Percentiles rank a stretch among this genome's conserved stretches.
Conservation (phyloP, 305 asterid genomes). For the Solanum aculeatissimum region DNA sequence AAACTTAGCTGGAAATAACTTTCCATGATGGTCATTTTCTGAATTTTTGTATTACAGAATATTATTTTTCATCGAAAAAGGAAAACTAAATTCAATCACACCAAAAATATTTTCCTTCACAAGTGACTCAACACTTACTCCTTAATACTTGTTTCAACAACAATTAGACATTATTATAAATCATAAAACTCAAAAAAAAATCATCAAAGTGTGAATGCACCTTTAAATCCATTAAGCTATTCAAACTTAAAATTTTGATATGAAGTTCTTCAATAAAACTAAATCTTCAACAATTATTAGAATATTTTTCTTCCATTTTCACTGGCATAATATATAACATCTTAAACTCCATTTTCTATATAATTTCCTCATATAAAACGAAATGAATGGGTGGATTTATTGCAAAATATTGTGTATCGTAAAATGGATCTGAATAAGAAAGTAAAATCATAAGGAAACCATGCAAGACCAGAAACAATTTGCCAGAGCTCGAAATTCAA, state of each 20-base stretch:
- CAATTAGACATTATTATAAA: not conserved
- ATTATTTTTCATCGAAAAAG: not conserved
- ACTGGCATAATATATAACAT: not conserved
- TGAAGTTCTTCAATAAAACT: not conserved
- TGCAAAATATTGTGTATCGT: not conserved
- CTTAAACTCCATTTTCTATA: not conserved
- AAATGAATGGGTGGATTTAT: not conserved
- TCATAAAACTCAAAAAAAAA: not conserved
- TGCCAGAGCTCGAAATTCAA: not conserved
- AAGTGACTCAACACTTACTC: not conserved
- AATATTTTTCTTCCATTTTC: not conserved
- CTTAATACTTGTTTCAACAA: not conserved
- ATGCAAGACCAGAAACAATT: not conserved
- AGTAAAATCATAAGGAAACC: not conserved
- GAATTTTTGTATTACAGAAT: not conserved
- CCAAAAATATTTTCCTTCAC: not conserved
- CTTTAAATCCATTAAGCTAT: not conserved
- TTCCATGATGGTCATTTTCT: not conserved
- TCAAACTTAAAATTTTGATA: not conserved
- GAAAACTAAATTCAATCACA: not conserved
- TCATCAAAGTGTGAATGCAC: not conserved
- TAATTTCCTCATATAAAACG: not conserved
- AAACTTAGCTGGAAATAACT: not conserved
- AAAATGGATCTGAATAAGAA: not conserved
- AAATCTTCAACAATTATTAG: not conserved